phyloP scores from a whole-genome alignment of 148 eudicot genomes.

The Persicaria tinctoria region DNA sequence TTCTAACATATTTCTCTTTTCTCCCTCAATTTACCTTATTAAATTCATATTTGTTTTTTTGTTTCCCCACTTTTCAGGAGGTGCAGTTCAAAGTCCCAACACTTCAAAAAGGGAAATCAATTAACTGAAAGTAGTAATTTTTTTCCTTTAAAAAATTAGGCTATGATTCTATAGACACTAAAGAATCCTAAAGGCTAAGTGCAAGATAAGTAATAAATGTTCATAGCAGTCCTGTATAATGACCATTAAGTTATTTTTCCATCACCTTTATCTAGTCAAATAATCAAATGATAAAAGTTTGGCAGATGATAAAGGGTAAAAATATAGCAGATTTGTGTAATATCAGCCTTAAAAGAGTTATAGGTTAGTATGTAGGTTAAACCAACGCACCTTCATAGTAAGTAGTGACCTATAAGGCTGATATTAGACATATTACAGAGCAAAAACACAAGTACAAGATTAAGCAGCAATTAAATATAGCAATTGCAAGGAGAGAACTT shows the following conservation, averaged over 20 bases:
- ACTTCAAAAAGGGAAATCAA: too few species aligned
- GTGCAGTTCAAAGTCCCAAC: too few species aligned
- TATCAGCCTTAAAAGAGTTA: background rate
- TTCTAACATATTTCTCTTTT: too few species aligned
- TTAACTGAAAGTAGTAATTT: too few species aligned
- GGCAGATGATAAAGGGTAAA: background rate
- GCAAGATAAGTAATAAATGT: background rate
- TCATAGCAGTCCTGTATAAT: background rate
- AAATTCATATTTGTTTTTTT: too few species aligned
- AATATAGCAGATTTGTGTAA: background rate
- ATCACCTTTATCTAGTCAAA: background rate
- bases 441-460: background rate
- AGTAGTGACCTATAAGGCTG: background rate
- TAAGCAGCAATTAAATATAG: background rate
- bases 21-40: too few species aligned
- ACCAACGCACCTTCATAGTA: background rate
- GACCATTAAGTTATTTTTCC: background rate
- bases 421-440: background rate
- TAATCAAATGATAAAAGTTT: background rate
- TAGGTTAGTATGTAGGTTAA: background rate
- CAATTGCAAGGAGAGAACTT: conserved; percentile 8
- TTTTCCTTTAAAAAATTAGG: background rate
- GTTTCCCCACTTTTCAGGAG: too few species aligned
- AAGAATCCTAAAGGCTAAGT: background rate
- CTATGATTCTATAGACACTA: background rate